These are phyloP conservation scores for Podaxis sp. DNA, from an alignment of 768 basidiomycete species.

Conservation along the genomic window DNA sequence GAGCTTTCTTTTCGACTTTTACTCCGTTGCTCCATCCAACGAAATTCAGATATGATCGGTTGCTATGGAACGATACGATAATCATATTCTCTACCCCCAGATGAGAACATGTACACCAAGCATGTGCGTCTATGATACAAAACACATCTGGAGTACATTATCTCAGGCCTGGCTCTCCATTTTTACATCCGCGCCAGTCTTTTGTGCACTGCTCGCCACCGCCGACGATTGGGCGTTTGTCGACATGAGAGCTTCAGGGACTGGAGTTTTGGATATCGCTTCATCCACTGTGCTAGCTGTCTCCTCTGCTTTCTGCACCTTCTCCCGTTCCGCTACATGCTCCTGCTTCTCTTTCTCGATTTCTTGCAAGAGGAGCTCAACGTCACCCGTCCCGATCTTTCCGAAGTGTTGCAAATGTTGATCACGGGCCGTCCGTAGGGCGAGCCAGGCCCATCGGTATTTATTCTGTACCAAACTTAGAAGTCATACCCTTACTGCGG, in stretches of 20 bases:
- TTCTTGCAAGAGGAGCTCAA: constrained; percentile 47
- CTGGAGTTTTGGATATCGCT: constrained; percentile 29
- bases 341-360: constrained; percentile 42
- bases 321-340: constrained; percentile 25
- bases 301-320: constrained; percentile 33
- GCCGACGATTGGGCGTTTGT: constrained; percentile 17
- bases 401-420: constrained; percentile 71
- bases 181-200: constrained; percentile 42
- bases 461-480: constrained; percentile 50
- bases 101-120: not conserved
- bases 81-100: not conserved
- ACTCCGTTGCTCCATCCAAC: not conserved
- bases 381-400: constrained; percentile 78
- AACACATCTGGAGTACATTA: not conserved
- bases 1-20: constrained; percentile 14
- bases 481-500: constrained; percentile 3
- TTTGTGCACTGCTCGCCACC: constrained; percentile 20
- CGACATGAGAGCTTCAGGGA: constrained; percentile 13
- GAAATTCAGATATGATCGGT: not conserved
- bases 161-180: constrained; percentile 38
- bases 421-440: constrained; percentile 71
- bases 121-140: not conserved
- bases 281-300: constrained; percentile 26
- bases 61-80: not conserved
- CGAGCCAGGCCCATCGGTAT: constrained; percentile 76